Percentiles rank a stretch among this genome's conserved stretches.
Evolutionary conservation across 495 filamentous ascomycete species (phyloP).

Genomic region (Talaromyces borbonicus): DNA sequence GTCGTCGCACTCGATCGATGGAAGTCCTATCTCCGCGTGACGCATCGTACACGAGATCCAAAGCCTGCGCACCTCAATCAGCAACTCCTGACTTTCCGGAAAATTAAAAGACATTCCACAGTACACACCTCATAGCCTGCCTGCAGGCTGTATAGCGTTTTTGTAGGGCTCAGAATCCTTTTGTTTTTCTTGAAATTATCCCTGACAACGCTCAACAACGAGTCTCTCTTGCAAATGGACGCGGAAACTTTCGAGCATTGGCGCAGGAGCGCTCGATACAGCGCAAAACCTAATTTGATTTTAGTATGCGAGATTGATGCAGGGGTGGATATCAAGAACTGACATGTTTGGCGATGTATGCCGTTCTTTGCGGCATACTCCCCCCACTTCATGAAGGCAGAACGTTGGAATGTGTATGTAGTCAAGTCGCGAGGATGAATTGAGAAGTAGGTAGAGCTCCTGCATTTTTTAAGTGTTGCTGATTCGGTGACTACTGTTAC

Average conservation of each 20-base stretch:
- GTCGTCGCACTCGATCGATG: conserved; percentile 13
- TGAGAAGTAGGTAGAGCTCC: no score
- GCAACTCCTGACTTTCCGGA: conserved; percentile 6
- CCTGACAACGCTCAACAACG: conserved; percentile 27
- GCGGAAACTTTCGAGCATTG: conserved; percentile 43
- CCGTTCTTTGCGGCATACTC: conserved; percentile 11
- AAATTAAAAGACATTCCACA: background rate
- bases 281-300: conserved; percentile 49
- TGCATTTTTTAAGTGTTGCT: no score
- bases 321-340: conserved; percentile 10
- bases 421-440: no score
- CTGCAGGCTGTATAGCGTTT: conserved; percentile 43
- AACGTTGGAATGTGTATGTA: background rate
- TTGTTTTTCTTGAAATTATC: conserved; percentile 50
- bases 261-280: conserved; percentile 62
- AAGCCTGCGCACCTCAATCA: conserved; percentile 20
- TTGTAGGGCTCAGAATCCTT: conserved; percentile 41
- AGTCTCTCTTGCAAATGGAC: conserved; percentile 6
- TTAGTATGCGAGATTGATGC: conserved; percentile 6
- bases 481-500: no score
- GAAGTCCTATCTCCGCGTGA: conserved; percentile 21
- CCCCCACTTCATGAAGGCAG: conserved; percentile 3
- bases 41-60: conserved; percentile 31
- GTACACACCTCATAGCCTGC: conserved; percentile 55
- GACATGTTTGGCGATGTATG: conserved; percentile 57